Evolutionary conservation across 805 yeast genomes (phyloP).

Genomic region (Candida berthetii): DNA sequence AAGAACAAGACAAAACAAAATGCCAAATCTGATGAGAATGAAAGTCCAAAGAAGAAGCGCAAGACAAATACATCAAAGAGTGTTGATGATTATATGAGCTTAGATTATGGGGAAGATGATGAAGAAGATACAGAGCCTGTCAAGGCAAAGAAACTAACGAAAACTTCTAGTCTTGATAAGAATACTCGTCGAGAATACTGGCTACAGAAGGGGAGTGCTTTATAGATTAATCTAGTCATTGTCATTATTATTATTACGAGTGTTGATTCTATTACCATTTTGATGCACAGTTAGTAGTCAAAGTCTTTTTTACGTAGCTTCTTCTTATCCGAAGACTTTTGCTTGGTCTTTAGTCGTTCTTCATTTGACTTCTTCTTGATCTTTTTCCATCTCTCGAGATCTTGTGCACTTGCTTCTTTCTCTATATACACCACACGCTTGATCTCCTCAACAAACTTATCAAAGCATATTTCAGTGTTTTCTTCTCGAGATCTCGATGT

Average conservation of each 20-base stretch:
- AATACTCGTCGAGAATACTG: conserved; percentile 26
- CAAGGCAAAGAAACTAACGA: conserved; percentile 14
- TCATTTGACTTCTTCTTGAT: conserved; percentile 26
- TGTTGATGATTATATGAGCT: background rate
- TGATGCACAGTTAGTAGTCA: background rate
- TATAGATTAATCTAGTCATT: background rate
- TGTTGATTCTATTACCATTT: background rate
- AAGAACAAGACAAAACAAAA: conserved; percentile 5
- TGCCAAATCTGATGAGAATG: background rate
- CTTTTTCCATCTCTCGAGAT: conserved; percentile 45
- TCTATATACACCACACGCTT: conserved; percentile 39
- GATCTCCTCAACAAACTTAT: conserved; percentile 51
- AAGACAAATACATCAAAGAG: conserved; percentile 1
- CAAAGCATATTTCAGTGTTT: conserved; percentile 53
- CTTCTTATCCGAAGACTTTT: conserved; percentile 30
- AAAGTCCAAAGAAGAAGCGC: conserved; percentile 3
- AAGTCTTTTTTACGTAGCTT: conserved; percentile 19
- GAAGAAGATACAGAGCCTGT: conserved; percentile 5
- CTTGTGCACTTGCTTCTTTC: conserved; percentile 38
- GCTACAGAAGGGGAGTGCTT: conserved; percentile 27
- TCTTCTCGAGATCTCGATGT: conserved; percentile 48
- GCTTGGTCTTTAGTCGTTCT: conserved; percentile 28
- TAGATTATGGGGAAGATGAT: conserved; percentile 3
- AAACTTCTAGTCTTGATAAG: conserved; percentile 15
- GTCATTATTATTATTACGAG: background rate